These are phyloP conservation scores for Phlyctochytrium arcticum DNA, from an alignment of 192 early-diverging fungal genomes.

Conservation along the genomic window DNA sequence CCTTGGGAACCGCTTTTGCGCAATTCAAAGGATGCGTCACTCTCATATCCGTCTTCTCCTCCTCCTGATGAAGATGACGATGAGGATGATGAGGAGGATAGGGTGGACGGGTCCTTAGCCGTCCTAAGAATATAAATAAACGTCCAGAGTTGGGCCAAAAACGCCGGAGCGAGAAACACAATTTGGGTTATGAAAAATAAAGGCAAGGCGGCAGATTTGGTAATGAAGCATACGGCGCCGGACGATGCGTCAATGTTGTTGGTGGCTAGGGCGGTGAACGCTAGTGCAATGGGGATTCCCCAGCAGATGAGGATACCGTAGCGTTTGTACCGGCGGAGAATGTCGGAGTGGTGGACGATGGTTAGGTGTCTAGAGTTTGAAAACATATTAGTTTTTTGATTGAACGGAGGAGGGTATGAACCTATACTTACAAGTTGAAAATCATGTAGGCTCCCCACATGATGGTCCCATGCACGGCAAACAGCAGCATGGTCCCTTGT, in stretches of 20 bases:
- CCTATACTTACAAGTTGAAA: slow-evolving; percentile 19
- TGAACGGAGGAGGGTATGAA: background rate
- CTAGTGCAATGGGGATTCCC: slow-evolving; percentile 19
- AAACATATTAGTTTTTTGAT: background rate
- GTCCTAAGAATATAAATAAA: slow-evolving; percentile 22
- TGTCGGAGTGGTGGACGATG: slow-evolving; percentile 24
- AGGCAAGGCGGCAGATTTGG: slow-evolving; percentile 7
- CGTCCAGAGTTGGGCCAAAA: slow-evolving; percentile 18
- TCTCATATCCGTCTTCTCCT: background rate
- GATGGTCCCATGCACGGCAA: slow-evolving; percentile 19
- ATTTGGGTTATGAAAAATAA: slow-evolving; percentile 16
- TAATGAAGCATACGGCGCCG: slow-evolving; percentile 14
- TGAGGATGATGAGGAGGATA: too few relatives aligned
- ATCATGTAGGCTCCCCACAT: slow-evolving; percentile 29
- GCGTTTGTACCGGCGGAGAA: slow-evolving; percentile 23
- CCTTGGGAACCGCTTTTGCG: background rate
- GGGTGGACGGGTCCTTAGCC: background rate
- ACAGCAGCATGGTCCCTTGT: slow-evolving; percentile 14
- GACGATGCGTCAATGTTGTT: slow-evolving; percentile 14
- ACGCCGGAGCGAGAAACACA: slow-evolving; percentile 14
- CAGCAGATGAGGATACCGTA: slow-evolving; percentile 23
- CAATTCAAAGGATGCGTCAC: background rate
- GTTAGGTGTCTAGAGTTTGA: slow-evolving; percentile 10
- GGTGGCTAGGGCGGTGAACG: slow-evolving; percentile 3
- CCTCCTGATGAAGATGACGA: background rate